Conservation (phyloP, 257 asterid genomes). For the Fraxinus anomala region DNA sequence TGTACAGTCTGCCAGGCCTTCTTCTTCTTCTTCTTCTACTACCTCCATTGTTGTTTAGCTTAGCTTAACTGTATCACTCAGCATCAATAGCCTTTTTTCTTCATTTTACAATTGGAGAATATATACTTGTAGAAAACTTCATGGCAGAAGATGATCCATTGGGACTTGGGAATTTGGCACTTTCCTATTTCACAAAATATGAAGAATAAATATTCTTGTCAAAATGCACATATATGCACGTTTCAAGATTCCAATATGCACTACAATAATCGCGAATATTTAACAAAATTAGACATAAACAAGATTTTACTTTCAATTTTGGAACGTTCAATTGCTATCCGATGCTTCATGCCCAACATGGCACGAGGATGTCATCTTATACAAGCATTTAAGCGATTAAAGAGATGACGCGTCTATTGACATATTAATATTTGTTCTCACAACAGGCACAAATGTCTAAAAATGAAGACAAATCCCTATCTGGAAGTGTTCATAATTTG, state of each 20-base stretch:
- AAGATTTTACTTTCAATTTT: too few species aligned
- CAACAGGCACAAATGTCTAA: background rate
- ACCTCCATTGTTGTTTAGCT: conserved; percentile 5
- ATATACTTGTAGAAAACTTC: conserved; percentile 12
- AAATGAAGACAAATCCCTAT: too few species aligned
- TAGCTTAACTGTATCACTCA: background rate
- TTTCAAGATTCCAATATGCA: background rate
- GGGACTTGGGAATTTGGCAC: conserved; percentile 7
- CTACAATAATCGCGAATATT: background rate
- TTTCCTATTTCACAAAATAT: background rate
- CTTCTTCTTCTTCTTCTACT: conserved; percentile 30
- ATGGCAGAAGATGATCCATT: conserved; percentile 30
- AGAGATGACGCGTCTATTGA: too few species aligned
- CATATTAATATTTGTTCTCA: too few species aligned
- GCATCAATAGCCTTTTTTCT: conserved; percentile 16
- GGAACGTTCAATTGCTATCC: too few species aligned
- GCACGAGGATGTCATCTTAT: too few species aligned
- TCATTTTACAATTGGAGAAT: background rate
- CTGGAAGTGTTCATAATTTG: too few species aligned
- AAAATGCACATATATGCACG: background rate
- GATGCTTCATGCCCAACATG: too few species aligned
- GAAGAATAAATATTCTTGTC: background rate
- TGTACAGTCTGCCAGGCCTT: conserved; percentile 32
- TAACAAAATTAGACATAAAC: too few species aligned
- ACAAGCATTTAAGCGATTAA: too few species aligned